Percentiles rank a stretch among this genome's conserved stretches.
Conservation (phyloP, 2,329 filamentous ascomycete species). For the Fusarium ramigenum region DNA sequence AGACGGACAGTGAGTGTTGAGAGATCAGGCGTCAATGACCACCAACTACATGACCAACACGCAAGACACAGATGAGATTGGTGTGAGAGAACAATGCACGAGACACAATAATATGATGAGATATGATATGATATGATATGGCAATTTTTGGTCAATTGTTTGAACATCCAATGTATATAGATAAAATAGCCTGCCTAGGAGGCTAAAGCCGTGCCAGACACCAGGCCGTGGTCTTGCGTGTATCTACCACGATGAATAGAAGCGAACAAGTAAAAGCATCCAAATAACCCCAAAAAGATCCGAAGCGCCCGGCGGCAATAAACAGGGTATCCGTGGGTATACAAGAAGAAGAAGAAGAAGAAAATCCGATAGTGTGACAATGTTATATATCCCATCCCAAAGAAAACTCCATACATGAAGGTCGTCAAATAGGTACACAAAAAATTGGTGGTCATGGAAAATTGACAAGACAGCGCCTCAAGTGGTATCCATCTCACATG, state of each 20-base stretch:
- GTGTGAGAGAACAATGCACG: not conserved
- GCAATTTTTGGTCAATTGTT: not conserved
- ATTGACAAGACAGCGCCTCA: constrained; percentile 7
- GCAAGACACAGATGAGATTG: not conserved
- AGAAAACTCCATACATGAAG: constrained; percentile 26
- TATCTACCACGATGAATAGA: constrained; percentile 24
- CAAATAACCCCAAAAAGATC: constrained; percentile 4
- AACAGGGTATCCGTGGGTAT: constrained; percentile 33
- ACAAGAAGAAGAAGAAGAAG: constrained; percentile 22
- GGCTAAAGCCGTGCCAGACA: constrained; percentile 20
- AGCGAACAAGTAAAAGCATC: not conserved
- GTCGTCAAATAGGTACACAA: constrained; percentile 13
- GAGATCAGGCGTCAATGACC: constrained; percentile 6
- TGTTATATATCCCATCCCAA: not conserved
- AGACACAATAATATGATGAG: not conserved
- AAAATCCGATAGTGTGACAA: not conserved
- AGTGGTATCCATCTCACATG: constrained; percentile 6
- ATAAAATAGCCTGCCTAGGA: constrained; percentile 7
- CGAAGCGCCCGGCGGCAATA: constrained; percentile 25
- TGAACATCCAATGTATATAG: not conserved
- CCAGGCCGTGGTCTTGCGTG: constrained; percentile 36
- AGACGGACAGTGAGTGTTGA: not conserved
- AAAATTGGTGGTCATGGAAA: constrained; percentile 12
- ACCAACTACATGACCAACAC: constrained; percentile 6
- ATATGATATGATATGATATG: not conserved